Conservation (phyloP, 345 rosid genomes). For the Salix suchowensis region DNA sequence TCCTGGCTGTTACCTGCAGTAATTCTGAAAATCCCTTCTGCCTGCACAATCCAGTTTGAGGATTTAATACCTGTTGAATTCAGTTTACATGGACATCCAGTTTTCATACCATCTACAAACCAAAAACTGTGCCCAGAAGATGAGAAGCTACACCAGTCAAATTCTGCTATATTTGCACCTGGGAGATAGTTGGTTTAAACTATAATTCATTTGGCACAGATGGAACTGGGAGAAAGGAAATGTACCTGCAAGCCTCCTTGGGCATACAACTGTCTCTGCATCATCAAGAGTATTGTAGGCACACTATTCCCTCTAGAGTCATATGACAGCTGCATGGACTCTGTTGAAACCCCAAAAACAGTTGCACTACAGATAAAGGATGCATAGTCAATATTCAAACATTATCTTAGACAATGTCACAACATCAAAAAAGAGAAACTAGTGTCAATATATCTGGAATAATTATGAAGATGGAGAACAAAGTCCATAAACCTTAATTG, state of each 20-base stretch:
- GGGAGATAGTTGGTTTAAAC: background rate
- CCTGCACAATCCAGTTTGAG: constrained; percentile 36
- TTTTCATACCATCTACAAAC: background rate
- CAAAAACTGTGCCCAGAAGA: background rate
- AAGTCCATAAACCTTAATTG: background rate
- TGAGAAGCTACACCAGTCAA: background rate
- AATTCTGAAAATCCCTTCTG: constrained; percentile 94
- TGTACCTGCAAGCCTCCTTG: constrained; percentile 79
- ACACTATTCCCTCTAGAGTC: constrained; percentile 92
- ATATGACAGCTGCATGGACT: constrained; percentile 92
- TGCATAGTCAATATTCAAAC: constrained; percentile 1
- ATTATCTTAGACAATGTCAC: background rate
- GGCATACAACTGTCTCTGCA: constrained; percentile 80
- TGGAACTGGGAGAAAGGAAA: background rate
- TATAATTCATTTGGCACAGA: background rate
- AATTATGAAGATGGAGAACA: background rate
- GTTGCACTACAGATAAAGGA: constrained; percentile 54
- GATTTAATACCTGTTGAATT: background rate
- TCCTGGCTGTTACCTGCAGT: constrained; percentile 89
- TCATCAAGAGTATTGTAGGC: constrained; percentile 75
- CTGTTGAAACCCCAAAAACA: constrained; percentile 95
- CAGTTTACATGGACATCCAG: background rate
- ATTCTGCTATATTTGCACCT: background rate
- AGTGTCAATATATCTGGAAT: background rate
- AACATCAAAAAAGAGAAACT: background rate